Conservation (phyloP, 2,329 filamentous ascomycete species). For the Rugonectria rugulosa region DNA sequence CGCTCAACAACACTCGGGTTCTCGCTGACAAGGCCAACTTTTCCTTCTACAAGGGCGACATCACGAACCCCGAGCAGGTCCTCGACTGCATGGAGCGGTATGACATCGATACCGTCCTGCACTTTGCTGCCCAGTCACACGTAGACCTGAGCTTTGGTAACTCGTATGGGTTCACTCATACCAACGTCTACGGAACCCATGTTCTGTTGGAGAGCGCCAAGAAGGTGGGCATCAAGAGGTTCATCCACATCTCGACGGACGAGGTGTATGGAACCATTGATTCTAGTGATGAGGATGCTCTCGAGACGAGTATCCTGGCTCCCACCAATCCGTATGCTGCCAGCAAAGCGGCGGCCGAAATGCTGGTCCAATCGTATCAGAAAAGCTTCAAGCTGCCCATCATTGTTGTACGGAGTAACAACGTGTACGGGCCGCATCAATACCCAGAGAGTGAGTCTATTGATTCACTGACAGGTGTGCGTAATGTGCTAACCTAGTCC, state of each 20-base stretch:
- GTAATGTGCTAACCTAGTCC: not conserved
- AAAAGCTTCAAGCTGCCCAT: slow-evolving; percentile 83
- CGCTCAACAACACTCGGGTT: slow-evolving; percentile 78
- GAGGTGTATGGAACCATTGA: slow-evolving; percentile 86
- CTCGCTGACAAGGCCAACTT: slow-evolving; percentile 76
- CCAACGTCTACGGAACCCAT: slow-evolving; percentile 86
- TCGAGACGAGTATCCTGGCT: slow-evolving; percentile 76
- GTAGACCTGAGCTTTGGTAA: slow-evolving; percentile 85
- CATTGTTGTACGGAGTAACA: slow-evolving; percentile 83
- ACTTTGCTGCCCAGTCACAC: slow-evolving; percentile 87
- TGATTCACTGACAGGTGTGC: not conserved
- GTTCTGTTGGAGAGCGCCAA: slow-evolving; percentile 80
- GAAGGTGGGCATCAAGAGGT: slow-evolving; percentile 73
- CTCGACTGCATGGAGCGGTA: slow-evolving; percentile 74
- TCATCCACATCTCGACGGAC: slow-evolving; percentile 85
- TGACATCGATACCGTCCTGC: slow-evolving; percentile 80
- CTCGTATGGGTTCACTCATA: slow-evolving; percentile 81
- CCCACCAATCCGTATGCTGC: slow-evolving; percentile 86
- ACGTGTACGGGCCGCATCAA: slow-evolving; percentile 86
- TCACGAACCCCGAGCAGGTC: slow-evolving; percentile 75
- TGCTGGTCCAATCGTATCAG: slow-evolving; percentile 86
- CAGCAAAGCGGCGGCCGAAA: slow-evolving; percentile 82
- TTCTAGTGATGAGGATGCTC: slow-evolving; percentile 73
- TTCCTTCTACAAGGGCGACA: slow-evolving; percentile 80
- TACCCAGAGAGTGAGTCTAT: slow-evolving; percentile 76